Percentiles rank a stretch among this genome's conserved stretches.
These are phyloP conservation scores for Encephalitozoon hellem DNA, from an alignment of 371 early-diverging fungal species.

Conservation along the genomic window DNA sequence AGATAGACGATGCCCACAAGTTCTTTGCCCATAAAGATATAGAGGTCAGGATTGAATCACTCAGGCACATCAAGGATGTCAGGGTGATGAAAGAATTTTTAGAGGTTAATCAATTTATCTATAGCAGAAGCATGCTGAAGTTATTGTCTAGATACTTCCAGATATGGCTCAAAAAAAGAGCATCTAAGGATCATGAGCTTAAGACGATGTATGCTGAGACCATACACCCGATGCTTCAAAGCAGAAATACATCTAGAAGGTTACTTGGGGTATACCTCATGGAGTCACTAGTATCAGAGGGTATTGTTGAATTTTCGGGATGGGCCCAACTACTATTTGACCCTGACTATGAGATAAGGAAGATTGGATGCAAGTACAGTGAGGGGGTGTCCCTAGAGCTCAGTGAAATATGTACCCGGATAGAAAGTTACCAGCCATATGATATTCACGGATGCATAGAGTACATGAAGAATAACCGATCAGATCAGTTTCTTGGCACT, in stretches of 20 bases:
- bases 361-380: neutral
- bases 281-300: neutral
- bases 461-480: neutral
- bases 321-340: neutral
- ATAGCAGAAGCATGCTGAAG: neutral
- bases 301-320: neutral
- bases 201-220: neutral
- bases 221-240: neutral
- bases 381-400: neutral
- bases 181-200: neutral
- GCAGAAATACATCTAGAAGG: neutral
- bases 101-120: neutral
- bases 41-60: neutral
- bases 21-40: neutral
- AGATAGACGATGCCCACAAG: neutral
- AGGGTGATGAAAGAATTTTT: neutral
- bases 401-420: neutral
- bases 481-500: neutral
- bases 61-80: neutral
- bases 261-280: neutral
- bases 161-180: neutral
- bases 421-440: neutral
- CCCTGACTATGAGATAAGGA: neutral
- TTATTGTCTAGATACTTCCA: neutral
- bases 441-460: neutral